Conservation (phyloP, 345 rosid genomes). For the Eucalyptus marginata region DNA sequence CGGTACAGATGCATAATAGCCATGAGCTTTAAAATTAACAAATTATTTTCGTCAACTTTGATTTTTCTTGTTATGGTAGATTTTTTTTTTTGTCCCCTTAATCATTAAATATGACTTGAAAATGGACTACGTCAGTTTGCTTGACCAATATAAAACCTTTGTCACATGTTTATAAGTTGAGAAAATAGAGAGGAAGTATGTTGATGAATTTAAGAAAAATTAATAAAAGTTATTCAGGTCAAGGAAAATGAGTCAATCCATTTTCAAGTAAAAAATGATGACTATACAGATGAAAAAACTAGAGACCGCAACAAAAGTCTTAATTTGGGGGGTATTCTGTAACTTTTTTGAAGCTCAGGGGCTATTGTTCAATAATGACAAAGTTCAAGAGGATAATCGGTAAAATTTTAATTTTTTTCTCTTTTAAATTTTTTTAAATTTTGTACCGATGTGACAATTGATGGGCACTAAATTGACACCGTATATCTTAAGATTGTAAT, state of each 20-base stretch:
- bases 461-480: neutral
- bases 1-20: neutral
- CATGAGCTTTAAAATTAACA: neutral
- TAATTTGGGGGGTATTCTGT: neutral
- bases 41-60: too few relatives aligned
- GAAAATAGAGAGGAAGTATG: too few relatives aligned
- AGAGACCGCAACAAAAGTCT: neutral
- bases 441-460: neutral
- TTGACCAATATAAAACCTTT: neutral
- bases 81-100: neutral
- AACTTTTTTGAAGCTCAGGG: neutral
- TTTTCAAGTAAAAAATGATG: neutral
- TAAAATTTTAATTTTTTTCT: neutral
- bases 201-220: too few relatives aligned
- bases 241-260: neutral
- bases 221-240: neutral
- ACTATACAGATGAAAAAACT: neutral
- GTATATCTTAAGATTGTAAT: accelerated
- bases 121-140: neutral
- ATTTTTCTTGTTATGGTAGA: too few relatives aligned
- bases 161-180: too few relatives aligned
- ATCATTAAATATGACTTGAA: too few relatives aligned
- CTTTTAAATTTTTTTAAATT: accelerated
- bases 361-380: too few relatives aligned
- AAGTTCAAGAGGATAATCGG: neutral